Base-by-base conservation (phyloP, 106 monocot genomes). In the Dendrobium chrysotoxum region DNA sequence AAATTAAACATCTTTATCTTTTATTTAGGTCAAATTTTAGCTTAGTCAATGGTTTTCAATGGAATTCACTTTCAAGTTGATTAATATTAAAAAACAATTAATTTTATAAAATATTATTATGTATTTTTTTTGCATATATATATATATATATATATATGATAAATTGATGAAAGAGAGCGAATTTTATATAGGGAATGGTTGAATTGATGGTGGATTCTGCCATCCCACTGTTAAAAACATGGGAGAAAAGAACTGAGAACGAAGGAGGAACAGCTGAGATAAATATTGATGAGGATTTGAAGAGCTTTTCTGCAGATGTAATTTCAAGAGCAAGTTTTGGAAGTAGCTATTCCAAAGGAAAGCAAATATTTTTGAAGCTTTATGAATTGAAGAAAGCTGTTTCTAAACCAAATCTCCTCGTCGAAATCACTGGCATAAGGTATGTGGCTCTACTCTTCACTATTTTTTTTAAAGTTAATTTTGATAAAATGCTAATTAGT, bases 321-420 rank as follows among this genome's bases (percentile, higher is more conserved):
- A 89, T 96, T 23, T 91, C 93, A 21, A 86, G 88, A 80, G 85
- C 89, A 4, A 88, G 93, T 74, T 96, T 96, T 57, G 96, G 96
- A 5, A 83, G 87, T 15, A 88, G 84, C n/a, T 91, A 87, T 72
- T 80, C 78, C n/a, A 81, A 85, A 78, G 96, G 96, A 17, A 83
- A 88, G 39, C 87, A 90, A 53, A 96, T 96, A 2, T 96, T 93
- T 61, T 72, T 76, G 8, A 91, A 81, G 57, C 75, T 96, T 28
- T 76, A 76, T 40, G 11, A 76, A 26, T 50, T 76, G 1, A 76
- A 76, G 76, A 76, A 76, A 21, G 76, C 76, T 2, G 76, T 76
- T 28, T 76, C 76, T 35, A 39, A 45, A 38, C 81, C 76, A 64
- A 82, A 82, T 77, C 76, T 82, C 42, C 65, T 82, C 28, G 28